These are phyloP conservation scores for Aspergillus neoniger DNA, from an alignment of 2,329 filamentous ascomycete genomes.

Conservation along the genomic window DNA sequence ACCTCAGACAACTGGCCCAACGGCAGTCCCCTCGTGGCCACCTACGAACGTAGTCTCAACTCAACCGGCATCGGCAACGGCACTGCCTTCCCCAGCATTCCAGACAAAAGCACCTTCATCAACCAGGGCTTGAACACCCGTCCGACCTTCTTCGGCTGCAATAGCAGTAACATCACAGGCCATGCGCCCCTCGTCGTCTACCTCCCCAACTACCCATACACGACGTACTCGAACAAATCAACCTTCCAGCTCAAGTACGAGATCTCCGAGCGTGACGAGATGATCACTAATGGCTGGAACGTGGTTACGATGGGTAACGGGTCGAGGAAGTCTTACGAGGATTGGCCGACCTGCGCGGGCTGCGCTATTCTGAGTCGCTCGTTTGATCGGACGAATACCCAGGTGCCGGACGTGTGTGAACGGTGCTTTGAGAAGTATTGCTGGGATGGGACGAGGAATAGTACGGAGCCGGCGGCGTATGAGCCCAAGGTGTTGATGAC, in stretches of 20 bases:
- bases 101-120: slow-evolving; percentile 74
- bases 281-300: slow-evolving; percentile 87
- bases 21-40: slow-evolving; percentile 71
- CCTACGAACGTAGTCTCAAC: slow-evolving; percentile 67
- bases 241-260: slow-evolving; percentile 72
- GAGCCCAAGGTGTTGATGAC: slow-evolving; percentile 10
- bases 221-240: slow-evolving; percentile 72
- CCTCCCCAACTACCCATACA: slow-evolving; percentile 81
- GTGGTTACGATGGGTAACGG: slow-evolving; percentile 80
- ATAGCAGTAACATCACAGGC: slow-evolving; percentile 63
- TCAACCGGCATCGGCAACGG: slow-evolving; percentile 61
- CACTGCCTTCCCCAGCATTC: slow-evolving; percentile 71
- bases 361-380: slow-evolving; percentile 82
- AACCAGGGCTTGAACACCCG: slow-evolving; percentile 72
- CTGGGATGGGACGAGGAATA: slow-evolving; percentile 75
- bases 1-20: slow-evolving; percentile 72
- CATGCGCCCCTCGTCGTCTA: slow-evolving; percentile 70
- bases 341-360: slow-evolving; percentile 82
- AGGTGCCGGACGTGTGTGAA: slow-evolving; percentile 70
- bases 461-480: slow-evolving; percentile 16
- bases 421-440: slow-evolving; percentile 82
- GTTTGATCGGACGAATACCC: slow-evolving; percentile 69
- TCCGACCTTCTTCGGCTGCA: slow-evolving; percentile 80
- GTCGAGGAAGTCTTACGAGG: slow-evolving; percentile 59
- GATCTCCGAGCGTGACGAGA: slow-evolving; percentile 67